Conservation (phyloP, 2,329 filamentous ascomycete genomes). For the Blastomyces parvus region DNA sequence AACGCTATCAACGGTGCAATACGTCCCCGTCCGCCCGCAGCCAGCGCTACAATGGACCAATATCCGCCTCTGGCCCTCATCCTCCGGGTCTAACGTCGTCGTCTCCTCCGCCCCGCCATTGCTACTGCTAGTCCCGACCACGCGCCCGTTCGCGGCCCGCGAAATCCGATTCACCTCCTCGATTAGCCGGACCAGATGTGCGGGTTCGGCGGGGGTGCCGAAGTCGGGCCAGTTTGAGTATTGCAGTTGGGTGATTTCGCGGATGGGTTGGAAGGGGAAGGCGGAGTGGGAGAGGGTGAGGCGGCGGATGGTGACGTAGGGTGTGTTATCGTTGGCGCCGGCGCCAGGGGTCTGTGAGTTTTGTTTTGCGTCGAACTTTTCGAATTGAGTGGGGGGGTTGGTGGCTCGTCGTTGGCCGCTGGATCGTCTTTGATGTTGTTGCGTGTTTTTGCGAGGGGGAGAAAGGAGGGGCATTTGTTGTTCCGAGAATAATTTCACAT, state of each 20-base stretch:
- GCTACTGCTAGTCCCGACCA: conserved; percentile 23
- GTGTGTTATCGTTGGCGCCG: conserved; percentile 45
- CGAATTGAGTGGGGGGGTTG: conserved; percentile 22
- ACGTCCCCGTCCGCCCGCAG: conserved; percentile 89
- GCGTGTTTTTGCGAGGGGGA: conserved; percentile 24
- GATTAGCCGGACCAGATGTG: conserved; percentile 78
- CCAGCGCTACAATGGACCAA: conserved; percentile 94
- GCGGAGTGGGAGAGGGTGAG: conserved; percentile 70
- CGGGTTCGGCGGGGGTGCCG: conserved; percentile 79
- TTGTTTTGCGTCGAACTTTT: conserved; percentile 24
- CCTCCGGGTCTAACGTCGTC: conserved; percentile 51
- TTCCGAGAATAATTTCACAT: conserved; percentile 68
- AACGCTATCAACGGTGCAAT: conserved; percentile 92
- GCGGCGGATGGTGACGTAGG: conserved; percentile 74
- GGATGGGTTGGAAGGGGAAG: conserved; percentile 73
- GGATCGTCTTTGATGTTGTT: conserved; percentile 22
- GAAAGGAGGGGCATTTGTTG: conserved; percentile 67
- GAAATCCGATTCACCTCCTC: conserved; percentile 69
- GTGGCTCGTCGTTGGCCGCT: conserved; percentile 29
- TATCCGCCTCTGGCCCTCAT: conserved; percentile 53
- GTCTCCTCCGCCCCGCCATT: not conserved
- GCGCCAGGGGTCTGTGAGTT: conserved; percentile 10
- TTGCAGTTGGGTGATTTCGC: conserved; percentile 89
- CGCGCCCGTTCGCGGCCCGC: conserved; percentile 27
- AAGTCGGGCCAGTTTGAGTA: conserved; percentile 98